Conservation (phyloP, 768 basidiomycete genomes). For the Collybia sordida region DNA sequence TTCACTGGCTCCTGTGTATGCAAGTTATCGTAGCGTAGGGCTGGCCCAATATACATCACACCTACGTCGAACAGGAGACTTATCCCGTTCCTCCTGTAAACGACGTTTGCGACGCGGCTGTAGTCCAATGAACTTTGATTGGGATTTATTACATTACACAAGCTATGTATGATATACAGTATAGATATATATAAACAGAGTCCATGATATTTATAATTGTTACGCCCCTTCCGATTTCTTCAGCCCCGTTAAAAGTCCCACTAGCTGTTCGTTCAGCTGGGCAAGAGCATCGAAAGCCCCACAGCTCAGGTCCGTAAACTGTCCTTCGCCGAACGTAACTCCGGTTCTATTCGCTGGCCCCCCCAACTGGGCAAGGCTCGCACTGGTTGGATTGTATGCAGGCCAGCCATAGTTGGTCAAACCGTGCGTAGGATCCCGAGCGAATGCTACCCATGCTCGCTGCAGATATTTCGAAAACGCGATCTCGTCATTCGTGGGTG, state of each 20-base stretch:
- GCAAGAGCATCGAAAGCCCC: background rate
- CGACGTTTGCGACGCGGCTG: too few species aligned
- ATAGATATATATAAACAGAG: too few species aligned
- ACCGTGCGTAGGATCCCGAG: slow-evolving; percentile 34
- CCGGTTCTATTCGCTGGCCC: slow-evolving; percentile 14
- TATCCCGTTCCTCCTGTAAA: too few species aligned
- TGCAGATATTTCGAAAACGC: slow-evolving; percentile 33
- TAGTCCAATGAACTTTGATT: too few species aligned
- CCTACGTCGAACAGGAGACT: too few species aligned
- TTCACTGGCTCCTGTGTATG: too few species aligned
- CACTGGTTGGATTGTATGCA: slow-evolving; percentile 17
- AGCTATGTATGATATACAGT: too few species aligned
- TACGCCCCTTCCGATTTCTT: too few species aligned
- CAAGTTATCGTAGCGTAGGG: too few species aligned
- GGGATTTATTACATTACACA: too few species aligned
- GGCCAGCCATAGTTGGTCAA: slow-evolving; percentile 26
- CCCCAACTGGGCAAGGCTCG: slow-evolving; percentile 16
- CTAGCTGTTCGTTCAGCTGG: background rate
- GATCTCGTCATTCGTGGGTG: background rate
- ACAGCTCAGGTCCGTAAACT: slow-evolving; percentile 14
- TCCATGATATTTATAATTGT: too few species aligned
- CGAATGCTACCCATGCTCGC: slow-evolving; percentile 41
- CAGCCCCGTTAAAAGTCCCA: background rate
- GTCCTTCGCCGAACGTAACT: slow-evolving; percentile 11
- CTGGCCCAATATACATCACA: too few species aligned